Evolutionary conservation across 2,329 filamentous ascomycete genomes (phyloP).

Genomic region (Zasmidium cellare): DNA sequence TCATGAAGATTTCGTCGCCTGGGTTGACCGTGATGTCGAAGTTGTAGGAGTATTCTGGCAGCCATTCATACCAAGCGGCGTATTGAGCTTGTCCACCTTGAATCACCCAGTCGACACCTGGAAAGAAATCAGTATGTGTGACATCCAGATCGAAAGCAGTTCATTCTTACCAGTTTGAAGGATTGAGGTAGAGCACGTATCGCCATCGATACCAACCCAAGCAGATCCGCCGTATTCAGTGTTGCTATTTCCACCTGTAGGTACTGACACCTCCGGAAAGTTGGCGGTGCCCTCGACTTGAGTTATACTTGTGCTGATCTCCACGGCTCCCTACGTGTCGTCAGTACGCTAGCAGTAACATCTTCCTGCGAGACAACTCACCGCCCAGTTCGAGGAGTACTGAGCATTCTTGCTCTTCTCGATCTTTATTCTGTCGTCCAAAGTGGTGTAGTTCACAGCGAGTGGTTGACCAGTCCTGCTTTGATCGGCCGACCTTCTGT

Average conservation of each 20-base stretch:
- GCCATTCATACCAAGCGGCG: constrained; percentile 64
- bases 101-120: constrained; percentile 58
- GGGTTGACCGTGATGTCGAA: constrained; percentile 49
- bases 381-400: constrained; percentile 60
- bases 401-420: constrained; percentile 45
- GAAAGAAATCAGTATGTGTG: constrained; percentile 43
- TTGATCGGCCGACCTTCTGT: constrained; percentile 29
- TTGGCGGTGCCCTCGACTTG: constrained; percentile 56
- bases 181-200: constrained; percentile 48
- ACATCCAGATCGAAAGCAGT: constrained; percentile 34
- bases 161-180: constrained; percentile 31
- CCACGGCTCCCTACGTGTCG: constrained; percentile 49
- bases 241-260: constrained; percentile 38
- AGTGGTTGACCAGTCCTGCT: constrained; percentile 30
- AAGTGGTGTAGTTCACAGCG: constrained; percentile 32
- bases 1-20: constrained; percentile 48
- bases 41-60: constrained; percentile 56
- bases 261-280: constrained; percentile 51
- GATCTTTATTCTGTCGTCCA: constrained; percentile 28
- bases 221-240: constrained; percentile 51
- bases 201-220: constrained; percentile 64
- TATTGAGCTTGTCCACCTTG: constrained; percentile 46
- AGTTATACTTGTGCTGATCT: constrained; percentile 53
- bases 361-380: not conserved
- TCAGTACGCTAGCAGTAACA: too few species aligned